Evolutionary conservation across 2,329 filamentous ascomycete genomes (phyloP).

Genomic region (Metarhizium rileyi): DNA sequence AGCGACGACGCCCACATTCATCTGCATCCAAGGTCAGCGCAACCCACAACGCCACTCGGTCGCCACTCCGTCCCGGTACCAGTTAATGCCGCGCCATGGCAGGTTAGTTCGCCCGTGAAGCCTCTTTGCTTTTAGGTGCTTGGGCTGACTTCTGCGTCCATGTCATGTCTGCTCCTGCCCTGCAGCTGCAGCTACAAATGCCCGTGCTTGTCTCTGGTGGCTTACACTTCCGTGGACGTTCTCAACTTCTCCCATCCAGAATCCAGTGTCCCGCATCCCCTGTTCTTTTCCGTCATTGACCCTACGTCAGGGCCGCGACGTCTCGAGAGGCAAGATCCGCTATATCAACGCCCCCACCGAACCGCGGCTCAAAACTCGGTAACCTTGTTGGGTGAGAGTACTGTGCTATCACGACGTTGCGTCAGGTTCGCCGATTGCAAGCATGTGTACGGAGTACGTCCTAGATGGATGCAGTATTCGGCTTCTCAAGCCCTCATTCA

Average conservation of each 20-base stretch:
- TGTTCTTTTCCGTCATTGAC: slow-evolving; percentile 1
- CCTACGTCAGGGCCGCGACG: slow-evolving; percentile 9
- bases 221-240: slow-evolving; percentile 2
- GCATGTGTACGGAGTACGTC: neutral
- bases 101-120: too few species aligned
- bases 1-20: neutral
- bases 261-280: too few species aligned
- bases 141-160: slow-evolving; percentile 7
- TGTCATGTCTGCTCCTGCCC: too few species aligned
- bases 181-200: neutral
- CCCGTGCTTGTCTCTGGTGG: slow-evolving; percentile 1
- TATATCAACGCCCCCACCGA: neutral
- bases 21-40: neutral
- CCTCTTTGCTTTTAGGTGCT: neutral
- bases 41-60: neutral
- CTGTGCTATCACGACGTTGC: neutral
- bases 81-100: neutral
- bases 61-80: neutral
- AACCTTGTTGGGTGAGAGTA: neutral
- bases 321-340: neutral
- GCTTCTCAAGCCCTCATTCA: too few species aligned
- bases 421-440: neutral
- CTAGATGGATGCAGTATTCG: neutral
- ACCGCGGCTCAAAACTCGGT: neutral
- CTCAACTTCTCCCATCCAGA: neutral